Evolutionary conservation across 78 protist species (phyloP).

Genomic region (Cavenderia fasciculata): DNA sequence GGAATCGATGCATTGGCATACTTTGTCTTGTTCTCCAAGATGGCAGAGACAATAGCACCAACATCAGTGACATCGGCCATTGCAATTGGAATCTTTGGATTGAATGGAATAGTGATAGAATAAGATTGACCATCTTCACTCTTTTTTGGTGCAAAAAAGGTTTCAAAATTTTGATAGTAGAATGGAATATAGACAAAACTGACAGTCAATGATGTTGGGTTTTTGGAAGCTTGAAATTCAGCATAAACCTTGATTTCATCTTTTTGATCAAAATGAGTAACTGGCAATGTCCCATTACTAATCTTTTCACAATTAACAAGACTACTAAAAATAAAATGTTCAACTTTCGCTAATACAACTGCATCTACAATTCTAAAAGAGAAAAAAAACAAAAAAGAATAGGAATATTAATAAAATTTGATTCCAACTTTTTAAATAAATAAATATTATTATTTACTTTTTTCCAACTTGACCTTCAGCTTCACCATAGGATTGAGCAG

Average conservation of each 20-base stretch:
- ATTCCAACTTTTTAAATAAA: too few relatives aligned
- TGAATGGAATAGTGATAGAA: not conserved
- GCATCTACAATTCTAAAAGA: slow-evolving; percentile 43
- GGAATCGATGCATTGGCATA: slow-evolving; percentile 15
- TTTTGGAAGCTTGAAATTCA: not conserved
- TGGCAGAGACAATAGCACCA: slow-evolving; percentile 22
- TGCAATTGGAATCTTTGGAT: slow-evolving; percentile 1
- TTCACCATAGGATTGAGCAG: not conserved
- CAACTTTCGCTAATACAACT: not conserved
- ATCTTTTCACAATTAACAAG: not conserved
- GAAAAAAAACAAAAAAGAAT: too few relatives aligned
- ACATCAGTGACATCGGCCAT: slow-evolving; percentile 12
- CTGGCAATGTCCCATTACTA: not conserved
- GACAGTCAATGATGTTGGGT: not conserved
- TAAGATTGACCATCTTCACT: not conserved
- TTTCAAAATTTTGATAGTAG: slow-evolving; percentile 1
- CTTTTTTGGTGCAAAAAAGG: not conserved
- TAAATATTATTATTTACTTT: too few relatives aligned
- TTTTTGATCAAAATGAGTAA: slow-evolving; percentile 22
- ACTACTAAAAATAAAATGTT: slow-evolving; percentile 33
- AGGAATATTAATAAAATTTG: too few relatives aligned
- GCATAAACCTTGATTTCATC: not conserved
- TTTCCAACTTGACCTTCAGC: not conserved
- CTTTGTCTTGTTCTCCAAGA: not conserved
- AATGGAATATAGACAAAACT: slow-evolving; percentile 27